These are phyloP conservation scores for Cryptococcus sp. DNA, from an alignment of 1,284 basidiomycete genomes.

Conservation along the genomic window DNA sequence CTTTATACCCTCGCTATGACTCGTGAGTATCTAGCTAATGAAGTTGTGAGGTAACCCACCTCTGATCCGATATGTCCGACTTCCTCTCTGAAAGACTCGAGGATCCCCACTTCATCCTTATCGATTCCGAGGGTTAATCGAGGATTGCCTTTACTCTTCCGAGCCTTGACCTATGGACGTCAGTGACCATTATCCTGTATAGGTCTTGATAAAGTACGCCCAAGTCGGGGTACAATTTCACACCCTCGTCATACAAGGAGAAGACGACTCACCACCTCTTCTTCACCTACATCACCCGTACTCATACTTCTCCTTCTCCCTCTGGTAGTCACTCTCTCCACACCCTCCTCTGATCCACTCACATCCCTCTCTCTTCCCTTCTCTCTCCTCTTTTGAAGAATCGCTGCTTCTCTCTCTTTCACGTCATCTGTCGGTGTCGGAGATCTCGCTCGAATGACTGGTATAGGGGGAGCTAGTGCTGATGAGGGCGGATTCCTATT, in stretches of 20 bases:
- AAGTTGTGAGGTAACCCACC: slow-evolving; percentile 13
- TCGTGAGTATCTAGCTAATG: neutral
- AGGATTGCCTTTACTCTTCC: slow-evolving; percentile 14
- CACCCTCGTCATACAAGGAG: no score
- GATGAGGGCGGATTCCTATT: neutral
- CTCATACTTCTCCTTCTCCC: slow-evolving; percentile 36
- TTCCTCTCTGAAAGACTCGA: slow-evolving; percentile 42
- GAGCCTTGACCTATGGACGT: slow-evolving; percentile 9
- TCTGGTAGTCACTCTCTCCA: slow-evolving; percentile 5
- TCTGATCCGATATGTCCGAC: slow-evolving; percentile 34
- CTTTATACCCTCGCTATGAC: slow-evolving; percentile 54
- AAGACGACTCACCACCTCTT: slow-evolving; percentile 11
- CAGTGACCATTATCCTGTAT: no score
- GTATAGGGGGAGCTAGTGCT: neutral
- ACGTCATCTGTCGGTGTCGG: slow-evolving; percentile 1
- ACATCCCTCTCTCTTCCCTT: slow-evolving; percentile 47
- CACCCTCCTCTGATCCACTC: slow-evolving; percentile 3
- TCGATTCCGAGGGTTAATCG: slow-evolving; percentile 39
- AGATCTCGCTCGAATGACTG: neutral
- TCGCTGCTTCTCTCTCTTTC: slow-evolving; percentile 59
- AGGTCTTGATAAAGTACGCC: no score
- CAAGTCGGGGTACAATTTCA: no score
- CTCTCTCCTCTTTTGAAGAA: slow-evolving; percentile 66
- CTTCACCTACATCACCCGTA: slow-evolving; percentile 31
- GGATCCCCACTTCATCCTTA: slow-evolving; percentile 32